These are phyloP conservation scores for Cercospora sp. DNA, from an alignment of 2,329 filamentous ascomycete genomes.

Conservation along the genomic window DNA sequence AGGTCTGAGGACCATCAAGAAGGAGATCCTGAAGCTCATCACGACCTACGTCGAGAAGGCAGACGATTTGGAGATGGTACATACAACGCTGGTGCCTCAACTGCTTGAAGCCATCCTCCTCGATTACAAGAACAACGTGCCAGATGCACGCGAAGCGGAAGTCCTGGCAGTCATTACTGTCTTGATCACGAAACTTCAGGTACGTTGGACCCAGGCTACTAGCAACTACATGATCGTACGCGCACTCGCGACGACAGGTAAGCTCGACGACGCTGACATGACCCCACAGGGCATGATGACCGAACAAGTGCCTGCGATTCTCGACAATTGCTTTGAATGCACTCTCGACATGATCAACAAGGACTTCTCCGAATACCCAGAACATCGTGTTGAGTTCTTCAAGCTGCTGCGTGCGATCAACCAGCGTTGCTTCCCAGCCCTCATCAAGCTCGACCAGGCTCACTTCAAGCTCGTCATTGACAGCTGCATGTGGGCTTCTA, in stretches of 20 bases:
- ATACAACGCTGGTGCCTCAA: conserved; percentile 91
- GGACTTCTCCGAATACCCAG: conserved; percentile 98
- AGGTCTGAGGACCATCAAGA: conserved; percentile 95
- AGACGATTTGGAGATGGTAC: conserved; percentile 90
- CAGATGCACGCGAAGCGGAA: conserved; percentile 92
- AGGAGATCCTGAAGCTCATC: conserved; percentile 97
- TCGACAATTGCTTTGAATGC: conserved; percentile 98
- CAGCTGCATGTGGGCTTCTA: conserved; percentile 99
- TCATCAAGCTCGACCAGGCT: conserved; percentile 89
- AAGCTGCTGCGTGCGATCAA: conserved; percentile 95
- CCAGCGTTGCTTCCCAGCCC: conserved; percentile 90
- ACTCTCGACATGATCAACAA: conserved; percentile 99
- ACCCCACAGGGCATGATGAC: conserved; percentile 79
- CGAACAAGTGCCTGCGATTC: conserved; percentile 93
- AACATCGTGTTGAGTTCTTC: conserved; percentile 99
- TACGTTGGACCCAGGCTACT: conserved; percentile 63
- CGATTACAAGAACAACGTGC: conserved; percentile 96
- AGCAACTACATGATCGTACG: conserved; percentile 52
- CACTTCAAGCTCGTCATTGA: conserved; percentile 99
- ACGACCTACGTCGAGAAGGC: conserved; percentile 98
- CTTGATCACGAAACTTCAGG: conserved; percentile 93
- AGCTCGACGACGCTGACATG: conserved; percentile 33
- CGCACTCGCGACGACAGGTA: conserved; percentile 25
- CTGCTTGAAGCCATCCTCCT: conserved; percentile 89
- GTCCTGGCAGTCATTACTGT: conserved; percentile 97